Percentiles rank a stretch among this genome's conserved stretches.
Evolutionary conservation across 2,329 filamentous ascomycete species (phyloP).

Genomic region (Cladophialophora psammophila): DNA sequence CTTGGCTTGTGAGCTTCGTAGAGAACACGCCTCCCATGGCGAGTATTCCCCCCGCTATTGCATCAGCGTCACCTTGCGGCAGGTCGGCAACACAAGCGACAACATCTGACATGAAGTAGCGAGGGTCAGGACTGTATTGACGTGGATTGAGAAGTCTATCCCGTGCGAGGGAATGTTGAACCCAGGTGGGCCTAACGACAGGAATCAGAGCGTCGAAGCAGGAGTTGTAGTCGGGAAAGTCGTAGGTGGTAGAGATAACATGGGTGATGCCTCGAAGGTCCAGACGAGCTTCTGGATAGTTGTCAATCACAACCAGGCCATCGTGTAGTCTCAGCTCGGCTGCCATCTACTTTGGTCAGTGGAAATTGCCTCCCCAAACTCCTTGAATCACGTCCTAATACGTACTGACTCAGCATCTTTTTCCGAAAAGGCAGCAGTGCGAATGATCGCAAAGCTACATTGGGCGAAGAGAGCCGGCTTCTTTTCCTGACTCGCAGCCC

Average conservation of each 20-base stretch:
- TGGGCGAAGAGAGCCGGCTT: conserved; percentile 50
- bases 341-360: conserved; percentile 50
- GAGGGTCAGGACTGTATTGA: conserved; percentile 87
- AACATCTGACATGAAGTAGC: conserved; percentile 87
- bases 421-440: conserved; percentile 50
- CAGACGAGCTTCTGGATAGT: conserved; percentile 47
- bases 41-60: conserved; percentile 86
- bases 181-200: conserved; percentile 83
- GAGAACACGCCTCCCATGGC: conserved; percentile 87
- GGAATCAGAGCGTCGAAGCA: conserved; percentile 80
- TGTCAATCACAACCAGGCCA: conserved; percentile 55
- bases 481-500: conserved; percentile 7
- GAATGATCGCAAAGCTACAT: conserved; percentile 56
- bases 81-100: conserved; percentile 83
- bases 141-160: conserved; percentile 77
- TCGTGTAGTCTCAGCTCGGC: conserved; percentile 57
- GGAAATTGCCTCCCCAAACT: background rate
- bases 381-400: conserved; percentile 23
- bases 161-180: conserved; percentile 72
- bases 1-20: conserved; percentile 72
- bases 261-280: conserved; percentile 56
- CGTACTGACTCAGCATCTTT: conserved; percentile 53
- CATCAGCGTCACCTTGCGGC: conserved; percentile 85
- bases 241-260: conserved; percentile 77
- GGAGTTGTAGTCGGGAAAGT: conserved; percentile 85